phyloP scores from a whole-genome alignment of 2,329 filamentous ascomycete genomes.

The Sarocladium kiliense region DNA sequence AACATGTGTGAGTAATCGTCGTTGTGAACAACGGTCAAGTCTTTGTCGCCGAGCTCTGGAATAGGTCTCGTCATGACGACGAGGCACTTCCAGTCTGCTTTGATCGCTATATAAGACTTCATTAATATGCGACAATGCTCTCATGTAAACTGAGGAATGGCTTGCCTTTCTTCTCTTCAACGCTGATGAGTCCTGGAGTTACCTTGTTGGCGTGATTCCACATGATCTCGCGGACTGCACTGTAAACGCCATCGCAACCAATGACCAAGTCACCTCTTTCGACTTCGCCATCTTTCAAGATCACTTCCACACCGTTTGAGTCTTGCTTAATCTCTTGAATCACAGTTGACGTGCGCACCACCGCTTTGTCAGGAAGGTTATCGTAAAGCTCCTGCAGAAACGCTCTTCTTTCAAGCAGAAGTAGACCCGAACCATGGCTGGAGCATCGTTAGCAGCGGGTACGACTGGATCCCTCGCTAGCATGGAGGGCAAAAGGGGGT shows the following conservation, averaged over 20 bases:
- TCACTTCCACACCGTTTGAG: constrained; percentile 21
- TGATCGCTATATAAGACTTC: constrained; percentile 13
- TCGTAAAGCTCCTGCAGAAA: constrained; percentile 14
- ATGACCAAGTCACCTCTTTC: constrained; percentile 33
- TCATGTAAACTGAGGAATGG: too few species aligned
- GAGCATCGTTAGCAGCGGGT: too few species aligned
- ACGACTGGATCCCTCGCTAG: too few species aligned
- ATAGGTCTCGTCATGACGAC: constrained; percentile 11
- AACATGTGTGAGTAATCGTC: constrained; percentile 18
- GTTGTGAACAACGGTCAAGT: constrained; percentile 12
- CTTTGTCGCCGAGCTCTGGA: constrained; percentile 11
- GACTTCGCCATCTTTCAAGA: constrained; percentile 26
- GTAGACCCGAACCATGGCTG: background rate
- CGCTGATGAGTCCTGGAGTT: constrained; percentile 12
- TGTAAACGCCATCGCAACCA: constrained; percentile 37
- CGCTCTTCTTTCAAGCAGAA: background rate
- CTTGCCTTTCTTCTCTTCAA: constrained; percentile 16
- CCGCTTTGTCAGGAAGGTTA: constrained; percentile 11
- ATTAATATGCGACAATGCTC: too few species aligned
- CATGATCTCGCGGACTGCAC: constrained; percentile 19
- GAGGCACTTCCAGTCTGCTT: constrained; percentile 14
- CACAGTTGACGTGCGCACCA: background rate
- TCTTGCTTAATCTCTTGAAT: constrained; percentile 9
- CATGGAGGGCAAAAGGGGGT: background rate
- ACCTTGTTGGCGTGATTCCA: constrained; percentile 16